Evolutionary conservation across 2,329 filamentous ascomycete genomes (phyloP), one percentile per base, ranked within the genome.

Genomic region (Blastomyces parvus): DNA sequence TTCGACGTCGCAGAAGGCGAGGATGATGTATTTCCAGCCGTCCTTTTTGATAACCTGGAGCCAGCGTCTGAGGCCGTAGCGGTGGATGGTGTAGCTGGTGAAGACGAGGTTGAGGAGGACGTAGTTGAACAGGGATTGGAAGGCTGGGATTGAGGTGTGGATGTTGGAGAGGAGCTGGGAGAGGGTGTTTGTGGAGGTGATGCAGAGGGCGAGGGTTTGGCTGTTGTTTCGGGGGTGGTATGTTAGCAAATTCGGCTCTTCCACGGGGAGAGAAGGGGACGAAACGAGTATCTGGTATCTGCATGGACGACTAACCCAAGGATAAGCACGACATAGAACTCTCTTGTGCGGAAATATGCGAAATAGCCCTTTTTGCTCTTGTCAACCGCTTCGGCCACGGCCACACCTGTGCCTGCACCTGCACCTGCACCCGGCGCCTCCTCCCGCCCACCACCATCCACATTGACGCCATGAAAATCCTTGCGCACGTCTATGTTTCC

Each of bases 61-160:
- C 83, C 89, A 96, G 70, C 84, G 84, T 70, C 84, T 86, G 69
- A 86, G 82, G 4, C 94, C 93, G 72, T 95, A 90, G 68, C 84
- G 83, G 80, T 90, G 89, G 42, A 97, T 78, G 17, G 90, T 91
- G 71, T 89, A 86, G 48, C 85, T 82, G 30, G 90, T 88, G 80
- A 95, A 99, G 73, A 97, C 84, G 64, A 90, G 63, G 65, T 88
- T 88, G 67, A 99, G 83, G 59, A 97, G 78, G 53, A 91, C 83
- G 77, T 99, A 99, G 78, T 94, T 96, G 83, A 97, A 95, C 71
- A 97, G 84, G 38, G 90, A 91, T 79, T 99, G 94, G 80, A 97
- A 96, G 62, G 94, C 91, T 8, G 94, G 94, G 69, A 97, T 95
- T 65, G 85, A 91, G 68, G 88, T 92, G 59, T 86, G 83, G 66